Conservation (phyloP, 208 protist genomes). For the Acanthamoeba sp. region DNA sequence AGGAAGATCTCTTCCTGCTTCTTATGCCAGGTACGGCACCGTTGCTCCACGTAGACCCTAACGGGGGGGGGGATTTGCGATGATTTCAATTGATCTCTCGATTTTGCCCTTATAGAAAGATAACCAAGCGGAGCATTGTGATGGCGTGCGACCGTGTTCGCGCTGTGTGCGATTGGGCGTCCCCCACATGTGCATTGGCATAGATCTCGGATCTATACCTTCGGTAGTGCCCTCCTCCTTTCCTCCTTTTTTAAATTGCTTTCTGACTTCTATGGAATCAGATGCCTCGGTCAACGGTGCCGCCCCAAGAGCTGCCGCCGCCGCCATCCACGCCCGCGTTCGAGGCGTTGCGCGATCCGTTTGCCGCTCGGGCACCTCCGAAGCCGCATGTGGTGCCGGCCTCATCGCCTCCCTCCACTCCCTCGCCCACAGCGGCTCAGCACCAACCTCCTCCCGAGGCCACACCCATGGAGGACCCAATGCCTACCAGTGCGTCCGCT, state of each 20-base stretch:
- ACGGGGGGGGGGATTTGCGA: neutral
- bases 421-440: neutral
- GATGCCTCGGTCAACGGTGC: neutral
- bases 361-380: neutral
- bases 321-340: neutral
- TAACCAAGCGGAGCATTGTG: constrained; percentile 14
- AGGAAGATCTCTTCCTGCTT: constrained; percentile 63
- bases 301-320: neutral
- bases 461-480: neutral
- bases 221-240: neutral
- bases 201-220: constrained; percentile 24
- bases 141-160: constrained; percentile 27
- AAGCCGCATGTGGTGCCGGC: neutral
- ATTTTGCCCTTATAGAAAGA: constrained; percentile 42
- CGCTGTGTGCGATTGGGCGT: constrained; percentile 43
- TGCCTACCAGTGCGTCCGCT: neutral
- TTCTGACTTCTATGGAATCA: neutral
- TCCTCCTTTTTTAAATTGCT: neutral
- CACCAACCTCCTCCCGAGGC: neutral
- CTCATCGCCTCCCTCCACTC: neutral
- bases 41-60: neutral
- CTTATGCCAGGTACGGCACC: constrained; percentile 5
- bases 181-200: constrained; percentile 65
- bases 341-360: constrained; percentile 22
- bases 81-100: neutral